Base-by-base conservation (phyloP, 352 stramenopile species). In the Phytophthora sp. region DNA sequence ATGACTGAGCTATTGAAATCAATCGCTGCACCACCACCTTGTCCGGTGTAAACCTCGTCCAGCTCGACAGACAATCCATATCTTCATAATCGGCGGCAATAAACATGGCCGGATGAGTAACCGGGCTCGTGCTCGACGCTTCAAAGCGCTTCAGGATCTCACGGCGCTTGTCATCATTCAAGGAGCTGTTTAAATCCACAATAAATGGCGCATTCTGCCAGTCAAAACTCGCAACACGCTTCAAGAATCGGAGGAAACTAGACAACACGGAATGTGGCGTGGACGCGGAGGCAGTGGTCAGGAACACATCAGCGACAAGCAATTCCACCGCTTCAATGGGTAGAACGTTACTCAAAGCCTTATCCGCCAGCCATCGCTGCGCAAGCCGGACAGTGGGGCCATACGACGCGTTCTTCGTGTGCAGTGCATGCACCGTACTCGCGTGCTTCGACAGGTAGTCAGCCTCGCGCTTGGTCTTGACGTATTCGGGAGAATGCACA, bases 71-170 rank as follows among this genome's bases (percentile, higher is more conserved):
- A 23, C 83, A 91, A 41, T 93, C 84, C 59, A 84, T 74, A 21
- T 89, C 80, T 64, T 95, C 87, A 51, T 95, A 95, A 52, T 90
- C 84, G 1, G 79, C 75, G 16, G 81, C 85, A 54, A 95, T 81
- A 53, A 92, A 95, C 74, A 95, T 84, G 1, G 73, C 87, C 3
- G 85, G 80, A 57, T 94, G 87, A 0, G 74, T 89, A 18, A 63
- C 46, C 1, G 75, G 52, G 38, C 69, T 89, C 21, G 66, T 88
- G 16, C 52, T 83, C 1, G 85, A 95, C 5, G 87, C 85, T 29
- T 94, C 85, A 45, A 95, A 95, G 1, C 82, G 73, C 51, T 91
- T 92, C 27, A 79, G 60, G 21, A 93, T 80, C 63, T 94, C 85
- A 3, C 82, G 87, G 1, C 84, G 85, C 21, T 80, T 80, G 30